Evolutionary conservation across 176 grass and related monocot genomes (phyloP).

Genomic region (Areca catechu): DNA sequence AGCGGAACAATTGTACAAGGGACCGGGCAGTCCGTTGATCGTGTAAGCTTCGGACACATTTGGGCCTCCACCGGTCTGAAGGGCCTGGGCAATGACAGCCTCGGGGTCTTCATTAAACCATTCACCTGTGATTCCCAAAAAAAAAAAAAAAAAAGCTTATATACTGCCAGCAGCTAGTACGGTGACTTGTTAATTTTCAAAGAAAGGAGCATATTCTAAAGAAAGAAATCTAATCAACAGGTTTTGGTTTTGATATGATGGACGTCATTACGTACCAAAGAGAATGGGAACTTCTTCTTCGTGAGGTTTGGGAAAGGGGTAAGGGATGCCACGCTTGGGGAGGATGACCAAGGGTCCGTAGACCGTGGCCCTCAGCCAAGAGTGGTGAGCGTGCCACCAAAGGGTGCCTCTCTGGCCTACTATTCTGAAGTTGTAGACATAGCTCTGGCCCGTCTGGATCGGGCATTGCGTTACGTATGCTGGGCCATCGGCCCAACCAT

Average conservation of each 20-base stretch:
- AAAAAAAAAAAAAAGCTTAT: no score
- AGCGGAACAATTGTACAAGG: slow-evolving; percentile 43
- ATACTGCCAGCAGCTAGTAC: no score
- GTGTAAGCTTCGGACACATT: slow-evolving; percentile 64
- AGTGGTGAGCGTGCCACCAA: slow-evolving; percentile 1
- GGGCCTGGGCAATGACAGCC: slow-evolving; percentile 45
- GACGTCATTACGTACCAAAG: neutral
- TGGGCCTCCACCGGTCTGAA: slow-evolving; percentile 48
- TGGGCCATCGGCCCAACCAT: neutral
- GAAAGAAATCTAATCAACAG: neutral
- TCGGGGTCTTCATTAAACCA: slow-evolving; percentile 65
- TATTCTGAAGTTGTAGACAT: slow-evolving; percentile 1
- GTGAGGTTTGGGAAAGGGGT: slow-evolving; percentile 5
- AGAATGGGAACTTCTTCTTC: slow-evolving; percentile 5
- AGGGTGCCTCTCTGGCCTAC: slow-evolving; percentile 1
- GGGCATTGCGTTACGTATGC: slow-evolving; percentile 1
- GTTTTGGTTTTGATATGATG: no score
- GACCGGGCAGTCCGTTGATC: slow-evolving; percentile 55
- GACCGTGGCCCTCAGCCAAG: neutral
- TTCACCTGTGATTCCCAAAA: no score
- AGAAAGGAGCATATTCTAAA: neutral
- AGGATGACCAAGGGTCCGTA: slow-evolving; percentile 1
- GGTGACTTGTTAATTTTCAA: neutral
- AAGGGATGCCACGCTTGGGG: neutral
- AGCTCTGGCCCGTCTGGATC: neutral